Evolutionary conservation across 2,329 filamentous ascomycete species (phyloP).

Genomic region (Moelleriella libera): DNA sequence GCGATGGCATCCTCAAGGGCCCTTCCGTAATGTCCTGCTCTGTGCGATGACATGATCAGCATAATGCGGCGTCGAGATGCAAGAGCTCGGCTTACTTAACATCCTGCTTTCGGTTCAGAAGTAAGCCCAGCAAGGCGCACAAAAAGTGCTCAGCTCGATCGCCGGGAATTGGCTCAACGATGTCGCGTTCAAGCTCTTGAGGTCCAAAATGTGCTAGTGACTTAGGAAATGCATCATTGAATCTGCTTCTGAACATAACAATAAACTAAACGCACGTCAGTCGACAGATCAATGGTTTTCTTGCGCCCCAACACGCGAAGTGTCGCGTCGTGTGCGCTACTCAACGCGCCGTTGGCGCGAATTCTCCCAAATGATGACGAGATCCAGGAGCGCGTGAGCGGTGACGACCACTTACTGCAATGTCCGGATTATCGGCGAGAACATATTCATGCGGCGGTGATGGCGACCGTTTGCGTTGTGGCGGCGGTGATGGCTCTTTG

Average conservation of each 20-base stretch:
- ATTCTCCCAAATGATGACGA: not conserved
- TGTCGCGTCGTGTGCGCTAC: constrained; percentile 33
- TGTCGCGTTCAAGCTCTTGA: constrained; percentile 83
- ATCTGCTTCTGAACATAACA: constrained; percentile 93
- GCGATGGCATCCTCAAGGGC: constrained; percentile 88
- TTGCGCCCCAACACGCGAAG: constrained; percentile 28
- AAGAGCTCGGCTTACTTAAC: constrained; percentile 62
- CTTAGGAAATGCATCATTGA: constrained; percentile 77
- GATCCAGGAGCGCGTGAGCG: not conserved
- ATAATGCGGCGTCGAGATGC: no score
- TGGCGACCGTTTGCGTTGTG: constrained; percentile 63
- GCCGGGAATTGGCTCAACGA: constrained; percentile 64
- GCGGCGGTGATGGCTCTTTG: constrained; percentile 49
- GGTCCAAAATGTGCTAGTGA: constrained; percentile 83
- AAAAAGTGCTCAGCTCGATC: constrained; percentile 78
- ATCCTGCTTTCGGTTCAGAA: constrained; percentile 95
- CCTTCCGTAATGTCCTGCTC: constrained; percentile 81
- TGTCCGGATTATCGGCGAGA: constrained; percentile 78
- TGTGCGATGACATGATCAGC: constrained; percentile 21
- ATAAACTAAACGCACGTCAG: constrained; percentile 57
- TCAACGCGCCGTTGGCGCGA: constrained; percentile 2
- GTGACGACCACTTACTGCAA: constrained; percentile 57
- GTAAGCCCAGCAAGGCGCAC: constrained; percentile 74
- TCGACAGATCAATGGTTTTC: not conserved
- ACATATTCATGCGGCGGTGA: constrained; percentile 86